phyloP scores from a whole-genome alignment of 768 basidiomycete genomes.

The Termitomyces sp. region DNA sequence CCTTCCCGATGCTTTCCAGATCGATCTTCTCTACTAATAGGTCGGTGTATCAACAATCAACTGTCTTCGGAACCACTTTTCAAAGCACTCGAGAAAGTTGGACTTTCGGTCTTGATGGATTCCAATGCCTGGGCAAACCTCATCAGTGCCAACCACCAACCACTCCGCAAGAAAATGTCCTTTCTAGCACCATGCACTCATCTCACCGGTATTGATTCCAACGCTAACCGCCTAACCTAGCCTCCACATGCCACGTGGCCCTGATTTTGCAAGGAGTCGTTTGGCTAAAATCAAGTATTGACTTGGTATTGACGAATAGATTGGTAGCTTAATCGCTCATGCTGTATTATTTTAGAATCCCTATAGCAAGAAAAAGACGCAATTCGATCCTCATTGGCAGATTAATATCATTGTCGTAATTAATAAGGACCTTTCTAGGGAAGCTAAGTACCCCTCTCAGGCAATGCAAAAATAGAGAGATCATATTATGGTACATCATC shows the following conservation, averaged over 20 bases:
- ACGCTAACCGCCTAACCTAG: too few species aligned
- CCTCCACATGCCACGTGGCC: too few species aligned
- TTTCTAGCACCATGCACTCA: conserved; percentile 23
- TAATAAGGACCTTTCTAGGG: neutral
- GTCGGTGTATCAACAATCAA: conserved; percentile 48
- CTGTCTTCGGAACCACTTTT: conserved; percentile 51
- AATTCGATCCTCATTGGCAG: conserved; percentile 57
- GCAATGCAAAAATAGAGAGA: conserved; percentile 59
- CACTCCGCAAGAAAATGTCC: conserved; percentile 42
- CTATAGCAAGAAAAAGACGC: conserved; percentile 43
- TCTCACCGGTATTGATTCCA: neutral
- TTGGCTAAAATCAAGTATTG: too few species aligned
- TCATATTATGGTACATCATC: conserved; percentile 56
- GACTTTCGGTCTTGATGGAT: conserved; percentile 43
- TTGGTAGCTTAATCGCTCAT: conserved; percentile 59
- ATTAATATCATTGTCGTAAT: conserved; percentile 17
- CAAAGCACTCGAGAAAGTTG: conserved; percentile 44
- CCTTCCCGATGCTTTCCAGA: conserved; percentile 59
- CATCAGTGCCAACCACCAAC: conserved; percentile 42
- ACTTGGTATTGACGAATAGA: conserved; percentile 27
- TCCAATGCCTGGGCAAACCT: conserved; percentile 53
- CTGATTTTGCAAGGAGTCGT: too few species aligned
- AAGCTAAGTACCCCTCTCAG: conserved; percentile 14
- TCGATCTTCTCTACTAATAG: conserved; percentile 56
- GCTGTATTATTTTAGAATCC: conserved; percentile 56